Percentiles rank a stretch among this genome's conserved stretches.
Conservation (phyloP, 352 stramenopile genomes). For the Lagenidium giganteum region DNA sequence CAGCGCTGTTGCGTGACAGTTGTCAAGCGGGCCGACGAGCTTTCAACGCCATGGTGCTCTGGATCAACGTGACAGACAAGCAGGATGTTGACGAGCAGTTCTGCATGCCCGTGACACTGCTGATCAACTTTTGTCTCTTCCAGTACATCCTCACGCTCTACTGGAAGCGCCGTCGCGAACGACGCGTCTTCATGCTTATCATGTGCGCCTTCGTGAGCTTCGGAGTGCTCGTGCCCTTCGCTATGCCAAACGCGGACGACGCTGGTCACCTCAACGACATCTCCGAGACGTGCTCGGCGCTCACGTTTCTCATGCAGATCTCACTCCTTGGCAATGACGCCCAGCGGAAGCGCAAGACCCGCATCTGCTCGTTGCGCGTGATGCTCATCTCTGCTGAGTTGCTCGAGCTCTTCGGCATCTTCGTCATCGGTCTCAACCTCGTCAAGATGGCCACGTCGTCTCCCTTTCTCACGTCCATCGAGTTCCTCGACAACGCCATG, state of each 20-base stretch:
- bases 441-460: too few relatives aligned
- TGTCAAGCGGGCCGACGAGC: too few relatives aligned
- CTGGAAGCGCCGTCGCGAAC: slow-evolving; percentile 2
- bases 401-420: slow-evolving; percentile 1
- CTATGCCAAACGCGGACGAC: slow-evolving; percentile 5
- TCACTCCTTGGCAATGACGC: slow-evolving; percentile 26
- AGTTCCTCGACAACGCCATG: background rate
- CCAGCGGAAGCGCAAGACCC: slow-evolving; percentile 14
- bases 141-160: slow-evolving; percentile 11
- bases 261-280: slow-evolving; percentile 13
- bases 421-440: slow-evolving; percentile 6
- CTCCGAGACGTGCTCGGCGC: slow-evolving; percentile 9
- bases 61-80: too few relatives aligned
- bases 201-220: slow-evolving; percentile 10
- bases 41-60: too few relatives aligned
- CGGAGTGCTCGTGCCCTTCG: slow-evolving; percentile 3
- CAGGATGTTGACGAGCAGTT: background rate
- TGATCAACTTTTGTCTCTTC: slow-evolving; percentile 16
- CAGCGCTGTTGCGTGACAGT: too few relatives aligned
- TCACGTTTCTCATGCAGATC: slow-evolving; percentile 23
- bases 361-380: slow-evolving; percentile 18
- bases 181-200: background rate
- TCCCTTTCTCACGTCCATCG: background rate
- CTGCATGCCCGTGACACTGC: slow-evolving; percentile 5
- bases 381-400: slow-evolving; percentile 18